A percentile compares a stretch with the other conserved stretches of the same genome.
These are phyloP conservation scores for Boechera retrofracta DNA, from an alignment of 345 rosid species.

Conservation along the genomic window DNA sequence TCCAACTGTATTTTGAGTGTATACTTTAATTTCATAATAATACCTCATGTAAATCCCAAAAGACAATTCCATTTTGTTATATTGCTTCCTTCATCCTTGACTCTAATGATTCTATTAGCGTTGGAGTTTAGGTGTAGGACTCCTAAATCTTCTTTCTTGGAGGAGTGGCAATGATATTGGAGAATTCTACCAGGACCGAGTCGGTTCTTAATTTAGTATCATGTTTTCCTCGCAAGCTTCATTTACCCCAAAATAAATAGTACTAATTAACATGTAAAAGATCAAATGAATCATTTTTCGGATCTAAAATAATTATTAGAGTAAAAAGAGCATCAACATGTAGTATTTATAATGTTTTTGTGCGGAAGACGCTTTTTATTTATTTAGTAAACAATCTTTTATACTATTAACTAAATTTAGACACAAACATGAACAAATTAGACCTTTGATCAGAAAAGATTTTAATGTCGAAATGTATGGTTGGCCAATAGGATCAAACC, in stretches of 20 bases:
- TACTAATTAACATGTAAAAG: not conserved
- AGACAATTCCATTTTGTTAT: too few species aligned
- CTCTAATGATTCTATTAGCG: too few species aligned
- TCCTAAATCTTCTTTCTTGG: too few species aligned
- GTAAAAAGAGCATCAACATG: too few species aligned
- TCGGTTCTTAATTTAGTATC: not conserved
- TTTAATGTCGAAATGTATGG: not conserved
- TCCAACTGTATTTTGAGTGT: too few species aligned
- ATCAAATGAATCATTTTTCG: not conserved
- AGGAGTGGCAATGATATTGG: not conserved
- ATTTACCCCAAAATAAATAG: not conserved
- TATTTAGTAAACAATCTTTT: too few species aligned
- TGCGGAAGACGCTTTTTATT: too few species aligned
- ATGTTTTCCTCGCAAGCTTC: not conserved
- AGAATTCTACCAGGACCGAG: not conserved
- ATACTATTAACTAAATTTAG: not conserved
- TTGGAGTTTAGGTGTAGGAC: too few species aligned
- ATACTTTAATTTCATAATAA: too few species aligned
- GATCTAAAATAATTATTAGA: not conserved
- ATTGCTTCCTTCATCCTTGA: too few species aligned
- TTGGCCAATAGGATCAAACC: not conserved
- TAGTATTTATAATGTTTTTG: too few species aligned
- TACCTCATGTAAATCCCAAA: too few species aligned
- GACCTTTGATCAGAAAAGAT: not conserved
- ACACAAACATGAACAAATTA: not conserved